phyloP scores from a whole-genome alignment of 768 basidiomycete species.

The Tricholoma matsutake region DNA sequence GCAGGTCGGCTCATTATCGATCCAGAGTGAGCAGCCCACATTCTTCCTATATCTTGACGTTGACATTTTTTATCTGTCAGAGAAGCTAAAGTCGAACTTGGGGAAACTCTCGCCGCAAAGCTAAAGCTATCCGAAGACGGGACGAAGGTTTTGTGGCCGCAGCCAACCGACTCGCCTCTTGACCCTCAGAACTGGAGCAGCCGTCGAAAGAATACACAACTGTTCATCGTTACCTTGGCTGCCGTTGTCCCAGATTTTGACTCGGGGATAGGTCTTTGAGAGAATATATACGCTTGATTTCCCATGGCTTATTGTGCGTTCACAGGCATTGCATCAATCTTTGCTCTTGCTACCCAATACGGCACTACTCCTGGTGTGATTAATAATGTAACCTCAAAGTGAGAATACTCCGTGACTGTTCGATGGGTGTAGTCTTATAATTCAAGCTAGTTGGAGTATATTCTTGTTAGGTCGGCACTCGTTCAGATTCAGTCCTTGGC shows the following conservation, averaged over 20 bases:
- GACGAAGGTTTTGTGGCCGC: conserved; percentile 58
- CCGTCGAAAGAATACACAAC: conserved; percentile 43
- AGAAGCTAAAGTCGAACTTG: conserved; percentile 55
- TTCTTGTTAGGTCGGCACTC: conserved; percentile 41
- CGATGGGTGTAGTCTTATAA: conserved; percentile 1
- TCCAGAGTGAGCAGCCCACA: conserved; percentile 39
- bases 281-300: background rate
- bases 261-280: conserved; percentile 45
- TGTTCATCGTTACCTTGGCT: conserved; percentile 52
- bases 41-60: background rate
- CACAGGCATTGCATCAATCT: conserved; percentile 52
- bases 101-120: conserved; percentile 44
- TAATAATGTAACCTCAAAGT: conserved; percentile 55
- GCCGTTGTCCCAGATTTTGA: conserved; percentile 61
- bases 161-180: conserved; percentile 40
- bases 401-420: background rate
- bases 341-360: conserved; percentile 51
- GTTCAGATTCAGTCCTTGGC: background rate
- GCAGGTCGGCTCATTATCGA: conserved; percentile 59
- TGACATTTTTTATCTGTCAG: conserved; percentile 20
- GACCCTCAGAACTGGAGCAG: conserved; percentile 46
- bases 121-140: conserved; percentile 52
- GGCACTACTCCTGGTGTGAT: conserved; percentile 47
- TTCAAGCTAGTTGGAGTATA: conserved; percentile 47
- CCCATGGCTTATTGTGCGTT: background rate